Evolutionary conservation across 306 rosid species (phyloP), one percentile per base, ranked within the genome.

Genomic region (Citrullus amarus): DNA sequence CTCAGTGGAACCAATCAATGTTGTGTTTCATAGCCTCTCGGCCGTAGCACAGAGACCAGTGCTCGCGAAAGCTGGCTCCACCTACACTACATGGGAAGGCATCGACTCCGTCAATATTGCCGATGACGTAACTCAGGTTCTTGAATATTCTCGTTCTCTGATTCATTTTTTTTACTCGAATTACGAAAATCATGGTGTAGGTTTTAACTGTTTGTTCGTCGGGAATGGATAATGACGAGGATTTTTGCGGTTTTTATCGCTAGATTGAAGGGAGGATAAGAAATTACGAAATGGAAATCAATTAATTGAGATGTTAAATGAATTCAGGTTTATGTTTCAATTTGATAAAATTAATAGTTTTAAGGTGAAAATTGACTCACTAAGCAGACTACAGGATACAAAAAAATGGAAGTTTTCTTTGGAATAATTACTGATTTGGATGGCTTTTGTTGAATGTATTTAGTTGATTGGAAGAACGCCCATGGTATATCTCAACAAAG

Each of bases 381-480:
- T 55, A 55, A 17, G 32, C 5, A 2, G 32, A 50, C 60, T 80
- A 28, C 10, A 11, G 39, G 67, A 25, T 28, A 13, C 28, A 22
- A 60, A 60, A 20, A 4, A 8, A 50, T 13, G 18, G 1, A 58
- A 12, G 16, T 32, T 60, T 60, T 12, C 39, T 60, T 60, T 2
- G 0, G 60, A 34, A 51, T 16, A 39, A 28, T 55, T 67, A 51
- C 68, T 67, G 34, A 75, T 74, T 44, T 78, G 82, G 32, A 9
- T 56, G 71, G 51, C 22, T 59, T 71, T 13, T 76, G 69, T 38
- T 8, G 32, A 83, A 72, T 68, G 44, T 3, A 53, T 85, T 79
- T 84, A 94, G 98, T 80, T 94, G 89, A 90, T 92, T 69, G 98
- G 98, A 30, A 88, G 90, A 43, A 94, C 98, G 15, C 98, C 98